A percentile compares a stretch with the other conserved stretches of the same genome.
These are phyloP conservation scores for Adansonia gregorii DNA, from an alignment of 441 rosid genomes.

Conservation along the genomic window DNA sequence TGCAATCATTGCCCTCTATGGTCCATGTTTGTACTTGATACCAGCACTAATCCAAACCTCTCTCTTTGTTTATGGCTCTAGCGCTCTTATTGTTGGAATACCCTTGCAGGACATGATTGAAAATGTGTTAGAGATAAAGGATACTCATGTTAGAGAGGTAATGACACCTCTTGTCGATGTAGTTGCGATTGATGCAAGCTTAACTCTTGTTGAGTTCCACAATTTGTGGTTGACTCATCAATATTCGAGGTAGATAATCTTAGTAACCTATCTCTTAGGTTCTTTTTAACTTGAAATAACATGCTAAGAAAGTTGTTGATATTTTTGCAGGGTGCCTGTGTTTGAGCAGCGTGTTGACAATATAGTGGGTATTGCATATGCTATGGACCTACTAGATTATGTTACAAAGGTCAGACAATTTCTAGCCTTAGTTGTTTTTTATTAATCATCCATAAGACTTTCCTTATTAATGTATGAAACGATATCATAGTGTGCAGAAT, in stretches of 20 bases:
- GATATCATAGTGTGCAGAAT: constrained; percentile 52
- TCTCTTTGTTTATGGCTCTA: constrained; percentile 24
- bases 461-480: constrained; percentile 39
- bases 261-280: constrained; percentile 9
- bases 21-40: constrained; percentile 19
- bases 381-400: constrained; percentile 96
- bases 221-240: constrained; percentile 96
- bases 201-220: constrained; percentile 86
- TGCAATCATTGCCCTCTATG: not conserved
- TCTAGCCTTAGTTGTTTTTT: constrained; percentile 24
- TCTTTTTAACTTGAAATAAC: constrained; percentile 22
- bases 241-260: constrained; percentile 74
- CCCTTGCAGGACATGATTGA: constrained; percentile 94
- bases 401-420: constrained; percentile 77
- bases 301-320: constrained; percentile 35
- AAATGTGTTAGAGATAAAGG: constrained; percentile 98
- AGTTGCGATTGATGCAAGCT: constrained; percentile 91
- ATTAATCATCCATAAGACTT: constrained; percentile 22
- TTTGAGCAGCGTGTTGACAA: constrained; percentile 99
- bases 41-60: not conserved
- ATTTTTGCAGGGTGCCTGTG: constrained; percentile 84
- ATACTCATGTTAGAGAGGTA: constrained; percentile 97
- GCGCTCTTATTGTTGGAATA: constrained; percentile 30
- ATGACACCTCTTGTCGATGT: constrained; percentile 99
- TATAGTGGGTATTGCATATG: constrained; percentile 95